Evolutionary conservation across 2,329 filamentous ascomycete species (phyloP), one percentile per base, ranked within the genome.

Genomic region (Diaporthe vexans): DNA sequence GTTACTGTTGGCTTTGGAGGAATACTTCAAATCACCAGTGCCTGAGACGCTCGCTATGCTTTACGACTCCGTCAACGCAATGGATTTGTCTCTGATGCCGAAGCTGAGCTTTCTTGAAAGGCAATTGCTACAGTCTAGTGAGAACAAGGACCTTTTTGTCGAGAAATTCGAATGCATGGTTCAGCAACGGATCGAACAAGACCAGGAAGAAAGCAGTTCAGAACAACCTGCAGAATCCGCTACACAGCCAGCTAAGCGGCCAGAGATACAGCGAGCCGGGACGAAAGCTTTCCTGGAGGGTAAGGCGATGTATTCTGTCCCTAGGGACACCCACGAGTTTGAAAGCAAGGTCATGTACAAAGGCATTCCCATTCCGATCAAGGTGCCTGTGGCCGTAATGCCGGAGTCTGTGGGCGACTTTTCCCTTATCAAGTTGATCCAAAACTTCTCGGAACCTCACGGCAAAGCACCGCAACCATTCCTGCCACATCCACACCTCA

Each of bases 121-220:
- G 68, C 92, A 95, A 78, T 92, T 99, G 71, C 84, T 99, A 35
- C 95, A 98, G 81, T 92, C 94, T 11, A 97, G 93, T 81, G 95
- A 98, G 79, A 95, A 95, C 79, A 97, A 97, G 81, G 97, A 99
- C 81, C 91, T 99, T 79, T 99, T 99, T 81, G 91, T 98, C 43
- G 97, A 99, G 81, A 99, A 98, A 81, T 99, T 99, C 79, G 95
- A 98, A 83, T 92, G 93, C 76, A 97, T 98, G 92, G 94, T 98
- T 73, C 91, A 95, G 77, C 94, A 94, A 84, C 91, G 94, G 56
- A 91, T 95, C 82, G 89, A 89, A 17, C 91, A 94, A 76, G 94
- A 91, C 77, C 84, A 85, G 59, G 82, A 88, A 78, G 33, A 48
- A 33, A 35, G 24, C 65, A n/a, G 59, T 19, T 33, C 57, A 40